These are phyloP conservation scores for Sphenostylis stenocarpa DNA, from an alignment of 306 rosid genomes.

Conservation along the genomic window DNA sequence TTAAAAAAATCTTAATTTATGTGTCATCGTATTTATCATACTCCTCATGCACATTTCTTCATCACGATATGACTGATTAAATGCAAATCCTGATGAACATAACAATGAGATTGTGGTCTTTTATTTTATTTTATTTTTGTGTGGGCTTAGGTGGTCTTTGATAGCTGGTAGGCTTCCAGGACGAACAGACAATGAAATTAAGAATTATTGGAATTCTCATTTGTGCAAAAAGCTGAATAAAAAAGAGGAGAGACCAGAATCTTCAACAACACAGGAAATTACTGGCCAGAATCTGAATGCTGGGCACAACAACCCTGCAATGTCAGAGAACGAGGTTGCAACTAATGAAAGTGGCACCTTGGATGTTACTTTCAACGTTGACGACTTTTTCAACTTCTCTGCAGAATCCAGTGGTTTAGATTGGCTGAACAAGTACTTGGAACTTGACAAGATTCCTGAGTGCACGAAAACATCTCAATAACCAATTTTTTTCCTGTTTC, in stretches of 20 bases:
- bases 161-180: conserved; percentile 81
- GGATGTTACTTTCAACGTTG: conserved; percentile 44
- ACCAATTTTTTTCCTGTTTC: conserved; percentile 1
- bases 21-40: too few relatives aligned
- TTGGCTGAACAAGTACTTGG: conserved; percentile 56
- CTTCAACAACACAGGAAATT: conserved; percentile 28
- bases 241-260: conserved; percentile 16
- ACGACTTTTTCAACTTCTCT: conserved; percentile 54
- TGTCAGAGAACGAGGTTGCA: conserved; percentile 10
- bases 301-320: conserved; percentile 20
- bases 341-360: conserved; percentile 3
- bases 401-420: conserved; percentile 48
- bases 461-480: background rate
- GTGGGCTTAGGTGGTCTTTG: conserved; percentile 63
- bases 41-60: too few relatives aligned
- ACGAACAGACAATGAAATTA: conserved; percentile 71
- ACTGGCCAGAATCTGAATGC: background rate
- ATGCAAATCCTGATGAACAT: background rate
- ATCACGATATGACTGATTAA: background rate
- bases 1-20: too few relatives aligned
- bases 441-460: conserved; percentile 40
- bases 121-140: too few relatives aligned
- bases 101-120: background rate
- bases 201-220: conserved; percentile 79
- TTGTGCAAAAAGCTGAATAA: conserved; percentile 56